phyloP scores from a whole-genome alignment of 2,329 filamentous ascomycete species.

The Exophiala oligosperma region DNA sequence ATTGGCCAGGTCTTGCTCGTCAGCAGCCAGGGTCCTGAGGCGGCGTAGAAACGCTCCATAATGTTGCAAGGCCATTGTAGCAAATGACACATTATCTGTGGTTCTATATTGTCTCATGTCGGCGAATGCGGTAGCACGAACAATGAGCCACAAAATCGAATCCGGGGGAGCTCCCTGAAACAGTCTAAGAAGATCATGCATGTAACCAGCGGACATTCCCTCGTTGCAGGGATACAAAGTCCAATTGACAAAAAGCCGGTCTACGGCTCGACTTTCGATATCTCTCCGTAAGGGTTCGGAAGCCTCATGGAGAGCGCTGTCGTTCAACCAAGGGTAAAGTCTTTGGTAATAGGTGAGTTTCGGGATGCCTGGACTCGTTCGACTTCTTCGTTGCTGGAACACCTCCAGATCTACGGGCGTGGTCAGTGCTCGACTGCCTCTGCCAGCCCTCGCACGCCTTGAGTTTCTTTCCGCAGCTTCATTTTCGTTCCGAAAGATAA shows the following conservation, averaged over 20 bases:
- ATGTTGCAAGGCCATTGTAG: slow-evolving; percentile 2
- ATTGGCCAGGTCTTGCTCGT: slow-evolving; percentile 4
- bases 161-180: slow-evolving; percentile 2
- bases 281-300: neutral
- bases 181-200: slow-evolving; percentile 7
- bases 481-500: slow-evolving; percentile 16
- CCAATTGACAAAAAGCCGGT: slow-evolving; percentile 13
- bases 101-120: slow-evolving; percentile 7
- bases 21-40: neutral
- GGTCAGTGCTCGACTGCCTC: neutral
- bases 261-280: slow-evolving; percentile 11
- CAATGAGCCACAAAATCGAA: slow-evolving; percentile 12
- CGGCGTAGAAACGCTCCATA: slow-evolving; percentile 8
- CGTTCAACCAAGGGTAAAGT: slow-evolving; percentile 8
- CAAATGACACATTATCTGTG: slow-evolving; percentile 1
- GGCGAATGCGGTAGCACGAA: slow-evolving; percentile 11
- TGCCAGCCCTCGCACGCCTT: slow-evolving; percentile 4
- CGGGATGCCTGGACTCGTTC: no score
- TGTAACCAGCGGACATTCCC: slow-evolving; percentile 4
- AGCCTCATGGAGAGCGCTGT: neutral
- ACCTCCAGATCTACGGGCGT: neutral
- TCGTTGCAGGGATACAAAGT: slow-evolving; percentile 14
- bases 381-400: neutral
- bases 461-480: slow-evolving; percentile 13
- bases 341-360: neutral